Percentiles rank a stretch among this genome's conserved stretches.
These are phyloP conservation scores for Euphorbia celastroides DNA, from an alignment of 441 rosid species.

Conservation along the genomic window DNA sequence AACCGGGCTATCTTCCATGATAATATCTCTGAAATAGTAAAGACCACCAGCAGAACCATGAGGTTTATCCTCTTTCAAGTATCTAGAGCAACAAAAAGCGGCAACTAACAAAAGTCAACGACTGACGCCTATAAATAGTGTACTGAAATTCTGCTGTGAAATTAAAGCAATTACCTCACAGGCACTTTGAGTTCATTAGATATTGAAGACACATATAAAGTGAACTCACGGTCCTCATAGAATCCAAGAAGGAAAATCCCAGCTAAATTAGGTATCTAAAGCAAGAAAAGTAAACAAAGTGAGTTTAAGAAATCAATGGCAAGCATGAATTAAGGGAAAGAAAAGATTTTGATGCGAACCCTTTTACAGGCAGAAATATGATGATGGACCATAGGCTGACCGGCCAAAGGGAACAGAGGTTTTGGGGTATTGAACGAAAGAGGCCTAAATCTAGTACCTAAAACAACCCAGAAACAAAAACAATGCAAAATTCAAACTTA, in stretches of 20 bases:
- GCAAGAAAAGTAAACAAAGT: constrained; percentile 6
- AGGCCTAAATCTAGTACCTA: constrained; percentile 77
- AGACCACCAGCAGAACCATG: constrained; percentile 90
- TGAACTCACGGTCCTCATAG: constrained; percentile 75
- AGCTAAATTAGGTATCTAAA: constrained; percentile 58
- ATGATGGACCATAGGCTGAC: constrained; percentile 90
- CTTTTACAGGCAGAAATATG: constrained; percentile 79
- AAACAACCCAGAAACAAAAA: neutral
- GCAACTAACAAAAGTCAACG: neutral
- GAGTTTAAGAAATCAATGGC: constrained; percentile 10
- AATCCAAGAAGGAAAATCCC: constrained; percentile 67
- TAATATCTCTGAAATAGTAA: constrained; percentile 52
- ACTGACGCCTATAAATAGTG: neutral
- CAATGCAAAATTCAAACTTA: neutral
- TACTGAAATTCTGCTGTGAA: neutral
- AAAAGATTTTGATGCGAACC: constrained; percentile 27
- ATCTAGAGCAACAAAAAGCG: constrained; percentile 35
- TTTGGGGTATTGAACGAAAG: constrained; percentile 68
- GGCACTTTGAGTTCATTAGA: constrained; percentile 74
- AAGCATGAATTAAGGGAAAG: neutral
- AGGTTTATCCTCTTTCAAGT: constrained; percentile 78
- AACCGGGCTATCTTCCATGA: constrained; percentile 81
- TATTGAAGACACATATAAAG: constrained; percentile 67
- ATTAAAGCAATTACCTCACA: constrained; percentile 42
- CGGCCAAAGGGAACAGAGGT: constrained; percentile 77